Evolutionary conservation across 2,329 filamentous ascomycete genomes (phyloP), one percentile per base, ranked within the genome.

Genomic region (Arachnopeziza araneosa): DNA sequence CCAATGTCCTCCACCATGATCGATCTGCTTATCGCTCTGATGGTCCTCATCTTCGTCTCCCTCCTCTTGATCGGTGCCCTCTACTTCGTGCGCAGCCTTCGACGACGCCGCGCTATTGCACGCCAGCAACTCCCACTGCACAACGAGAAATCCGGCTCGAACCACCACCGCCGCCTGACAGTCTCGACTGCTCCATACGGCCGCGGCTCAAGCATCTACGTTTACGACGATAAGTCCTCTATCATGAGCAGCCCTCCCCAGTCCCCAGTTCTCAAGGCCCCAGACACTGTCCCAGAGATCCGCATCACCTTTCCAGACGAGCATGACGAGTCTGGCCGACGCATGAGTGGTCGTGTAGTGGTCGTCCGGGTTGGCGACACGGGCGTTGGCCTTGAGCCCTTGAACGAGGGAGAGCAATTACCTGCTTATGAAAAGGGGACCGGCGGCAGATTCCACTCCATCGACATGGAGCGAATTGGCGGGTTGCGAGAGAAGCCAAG

Each of bases 231-330:
- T 74, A 91, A 95, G 76, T 85, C 88, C 72, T 85, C 85, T 66
- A 86, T 96, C 76, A 85, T 93, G 67, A 82, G 86, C 65, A 90
- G 90, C 75, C 52, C 52, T 22, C 89, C 90, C 32, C 80, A 83
- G 62, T 88, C 86, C 64, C 88, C 91, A 19, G 90, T 93, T 23
- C 79, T 88, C 69, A 17, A 10, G 14, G 90, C 88, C 52, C 88
- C 89, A n/a, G 90, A 85, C 75, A 88, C 89, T 67, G 83, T 98
- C 26, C 95, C 95, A 22, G 90, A 98, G 78, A 99, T 99, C 71
- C 91, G 93, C 76, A 96, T 99, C 75, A 98, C 95, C 44, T 98
- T 99, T 80, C 95, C 95, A 19, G 91, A 96, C 69, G 95, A 98
- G 79, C 88, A 96, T 68, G 93, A 97, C 72, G 90, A 91, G 67